Evolutionary conservation across 441 rosid species (phyloP).

Genomic region (Eruca vesicaria): DNA sequence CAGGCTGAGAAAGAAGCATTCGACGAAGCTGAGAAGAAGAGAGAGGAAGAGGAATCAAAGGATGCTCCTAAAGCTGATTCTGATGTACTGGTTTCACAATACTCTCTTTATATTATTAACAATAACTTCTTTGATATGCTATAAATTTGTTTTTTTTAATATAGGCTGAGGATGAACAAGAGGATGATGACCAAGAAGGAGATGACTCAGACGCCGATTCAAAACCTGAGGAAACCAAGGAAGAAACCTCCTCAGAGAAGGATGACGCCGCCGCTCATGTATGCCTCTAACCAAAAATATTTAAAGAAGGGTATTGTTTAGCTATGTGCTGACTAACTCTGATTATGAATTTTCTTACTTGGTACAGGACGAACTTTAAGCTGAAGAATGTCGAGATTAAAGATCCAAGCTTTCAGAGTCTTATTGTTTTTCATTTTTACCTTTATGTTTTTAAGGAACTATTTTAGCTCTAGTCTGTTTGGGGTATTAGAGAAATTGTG

Average conservation of each 20-base stretch:
- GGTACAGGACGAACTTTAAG: slow-evolving; percentile 77
- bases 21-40: slow-evolving; percentile 83
- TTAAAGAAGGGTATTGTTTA: background rate
- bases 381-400: background rate
- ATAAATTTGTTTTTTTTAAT: background rate
- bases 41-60: slow-evolving; percentile 87
- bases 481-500: slow-evolving; percentile 1
- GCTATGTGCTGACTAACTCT: slow-evolving; percentile 3
- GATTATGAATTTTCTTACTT: background rate
- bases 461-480: slow-evolving; percentile 4
- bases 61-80: slow-evolving; percentile 56
- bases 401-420: background rate
- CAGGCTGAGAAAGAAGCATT: slow-evolving; percentile 95
- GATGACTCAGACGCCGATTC: slow-evolving; percentile 44
- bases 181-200: slow-evolving; percentile 44
- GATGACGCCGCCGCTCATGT: slow-evolving; percentile 49
- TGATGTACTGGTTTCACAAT: slow-evolving; percentile 50
- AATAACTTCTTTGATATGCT: background rate
- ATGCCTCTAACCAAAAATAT: background rate
- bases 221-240: slow-evolving; percentile 38
- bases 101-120: background rate
- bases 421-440: background rate
- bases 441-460: background rate
- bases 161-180: slow-evolving; percentile 68
- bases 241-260: slow-evolving; percentile 27